Percentiles rank a stretch among this genome's conserved stretches.
These are phyloP conservation scores for Hirsutella thompsonii DNA, from an alignment of 2,329 filamentous ascomycete species.

Conservation along the genomic window DNA sequence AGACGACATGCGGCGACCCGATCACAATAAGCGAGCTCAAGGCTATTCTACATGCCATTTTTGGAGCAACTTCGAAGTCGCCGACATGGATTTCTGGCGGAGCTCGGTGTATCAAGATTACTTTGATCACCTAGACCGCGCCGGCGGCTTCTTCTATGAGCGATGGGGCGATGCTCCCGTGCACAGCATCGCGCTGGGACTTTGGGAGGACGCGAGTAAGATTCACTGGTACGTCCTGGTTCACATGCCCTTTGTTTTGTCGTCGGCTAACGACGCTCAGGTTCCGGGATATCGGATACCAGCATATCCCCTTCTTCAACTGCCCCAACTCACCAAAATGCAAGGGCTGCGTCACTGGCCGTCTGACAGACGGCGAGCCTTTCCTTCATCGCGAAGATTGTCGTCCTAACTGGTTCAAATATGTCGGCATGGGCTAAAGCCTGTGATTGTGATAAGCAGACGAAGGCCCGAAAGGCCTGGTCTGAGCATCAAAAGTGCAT, in stretches of 20 bases:
- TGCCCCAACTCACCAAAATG: conserved; percentile 96
- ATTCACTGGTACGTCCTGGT: conserved; percentile 68
- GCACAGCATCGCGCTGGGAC: conserved; percentile 80
- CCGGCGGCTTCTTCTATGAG: conserved; percentile 97
- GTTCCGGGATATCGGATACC: conserved; percentile 99
- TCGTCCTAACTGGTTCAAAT: conserved; percentile 94
- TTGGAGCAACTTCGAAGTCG: conserved; percentile 98
- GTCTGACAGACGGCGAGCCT: conserved; percentile 77
- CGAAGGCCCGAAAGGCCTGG: not conserved
- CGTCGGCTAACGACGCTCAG: conserved; percentile 29
- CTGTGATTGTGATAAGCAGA: conserved; percentile 3
- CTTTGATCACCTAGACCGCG: conserved; percentile 91
- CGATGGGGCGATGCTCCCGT: conserved; percentile 97
- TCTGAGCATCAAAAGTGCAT: not conserved
- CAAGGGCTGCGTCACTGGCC: conserved; percentile 71
- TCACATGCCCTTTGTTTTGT: not conserved
- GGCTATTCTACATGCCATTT: conserved; percentile 98
- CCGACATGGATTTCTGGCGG: conserved; percentile 84
- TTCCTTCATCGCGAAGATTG: conserved; percentile 88
- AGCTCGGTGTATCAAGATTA: conserved; percentile 87
- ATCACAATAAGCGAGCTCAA: conserved; percentile 68
- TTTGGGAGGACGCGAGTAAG: conserved; percentile 83
- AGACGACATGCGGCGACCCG: conserved; percentile 62
- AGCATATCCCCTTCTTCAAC: conserved; percentile 97
- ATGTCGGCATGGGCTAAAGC: conserved; percentile 61